Conservation (phyloP, 2,329 filamentous ascomycete species). For the Dendryphion nanum region DNA sequence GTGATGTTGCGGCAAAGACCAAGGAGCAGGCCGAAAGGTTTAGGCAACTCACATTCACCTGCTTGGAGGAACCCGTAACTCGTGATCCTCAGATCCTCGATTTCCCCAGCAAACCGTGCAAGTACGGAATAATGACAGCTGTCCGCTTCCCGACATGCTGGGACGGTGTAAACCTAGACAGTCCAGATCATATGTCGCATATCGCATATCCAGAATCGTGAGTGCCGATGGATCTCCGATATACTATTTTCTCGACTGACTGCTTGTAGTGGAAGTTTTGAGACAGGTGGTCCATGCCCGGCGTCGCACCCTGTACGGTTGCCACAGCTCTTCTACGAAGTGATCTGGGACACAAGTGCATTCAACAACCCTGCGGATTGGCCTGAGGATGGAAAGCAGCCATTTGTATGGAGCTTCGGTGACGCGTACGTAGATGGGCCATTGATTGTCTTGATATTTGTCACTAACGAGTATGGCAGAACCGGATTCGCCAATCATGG, state of each 20-base stretch:
- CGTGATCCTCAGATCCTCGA: constrained; percentile 41
- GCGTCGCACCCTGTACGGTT: constrained; percentile 43
- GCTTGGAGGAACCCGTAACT: constrained; percentile 39
- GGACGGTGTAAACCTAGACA: constrained; percentile 22
- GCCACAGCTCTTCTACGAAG: constrained; percentile 24
- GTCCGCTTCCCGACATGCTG: constrained; percentile 38
- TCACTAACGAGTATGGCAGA: constrained; percentile 9
- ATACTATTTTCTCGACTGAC: constrained; percentile 15
- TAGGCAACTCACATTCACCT: constrained; percentile 47
- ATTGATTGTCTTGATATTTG: background rate
- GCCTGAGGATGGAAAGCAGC: constrained; percentile 30
- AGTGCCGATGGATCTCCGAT: background rate
- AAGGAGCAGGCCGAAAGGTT: constrained; percentile 38
- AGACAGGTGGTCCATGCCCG: constrained; percentile 50
- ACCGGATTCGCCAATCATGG: no score
- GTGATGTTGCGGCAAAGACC: constrained; percentile 25
- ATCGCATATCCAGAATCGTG: constrained; percentile 12
- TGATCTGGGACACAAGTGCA: constrained; percentile 36
- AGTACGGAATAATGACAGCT: constrained; percentile 43
- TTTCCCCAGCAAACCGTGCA: constrained; percentile 40
- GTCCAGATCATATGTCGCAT: constrained; percentile 34
- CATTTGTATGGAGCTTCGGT: constrained; percentile 27
- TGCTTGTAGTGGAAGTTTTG: constrained; percentile 20
- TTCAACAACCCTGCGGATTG: constrained; percentile 24
- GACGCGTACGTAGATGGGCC: constrained; percentile 42